Conservation (phyloP, 192 early-diverging fungal genomes). For the Linderina pennispora region DNA sequence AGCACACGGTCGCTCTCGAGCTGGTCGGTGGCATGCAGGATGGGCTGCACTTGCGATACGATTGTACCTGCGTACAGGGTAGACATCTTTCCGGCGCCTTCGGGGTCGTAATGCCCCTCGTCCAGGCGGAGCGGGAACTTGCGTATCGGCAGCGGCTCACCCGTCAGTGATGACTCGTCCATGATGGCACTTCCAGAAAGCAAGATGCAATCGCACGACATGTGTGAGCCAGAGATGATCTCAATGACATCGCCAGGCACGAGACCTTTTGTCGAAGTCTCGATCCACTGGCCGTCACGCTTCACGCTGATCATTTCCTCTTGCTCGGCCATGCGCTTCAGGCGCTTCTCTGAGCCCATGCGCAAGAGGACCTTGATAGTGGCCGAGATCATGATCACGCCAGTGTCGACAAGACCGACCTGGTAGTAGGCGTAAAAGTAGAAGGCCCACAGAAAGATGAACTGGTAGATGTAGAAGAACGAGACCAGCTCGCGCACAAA, state of each 20-base stretch:
- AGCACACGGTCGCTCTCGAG: conserved; percentile 15
- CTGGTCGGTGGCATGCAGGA: conserved; percentile 11
- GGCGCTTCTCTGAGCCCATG: conserved; percentile 36
- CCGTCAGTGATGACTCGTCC: conserved; percentile 58
- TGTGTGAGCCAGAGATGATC: conserved; percentile 13
- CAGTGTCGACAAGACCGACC: conserved; percentile 42
- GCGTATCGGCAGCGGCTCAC: conserved; percentile 58
- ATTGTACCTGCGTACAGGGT: conserved; percentile 52
- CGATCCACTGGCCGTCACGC: conserved; percentile 40
- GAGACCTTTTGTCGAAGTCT: conserved; percentile 25
- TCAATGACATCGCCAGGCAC: conserved; percentile 34
- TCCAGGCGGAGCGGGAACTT: conserved; percentile 52
- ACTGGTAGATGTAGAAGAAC: conserved; percentile 51
- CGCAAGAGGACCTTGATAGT: conserved; percentile 43
- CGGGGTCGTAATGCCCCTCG: conserved; percentile 14
- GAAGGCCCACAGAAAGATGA: conserved; percentile 45
- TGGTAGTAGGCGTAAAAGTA: conserved; percentile 49
- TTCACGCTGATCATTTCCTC: conserved; percentile 37
- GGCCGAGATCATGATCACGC: conserved; percentile 44
- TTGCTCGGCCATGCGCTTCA: conserved; percentile 47
- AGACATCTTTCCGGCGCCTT: conserved; percentile 10
- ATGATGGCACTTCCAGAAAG: conserved; percentile 52
- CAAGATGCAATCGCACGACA: conserved; percentile 51
- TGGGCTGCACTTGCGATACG: conserved; percentile 48
- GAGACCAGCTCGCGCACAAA: conserved; percentile 47